Base-by-base conservation (phyloP, 1,284 basidiomycete genomes). In the Ceratobasidium papillatum region DNA sequence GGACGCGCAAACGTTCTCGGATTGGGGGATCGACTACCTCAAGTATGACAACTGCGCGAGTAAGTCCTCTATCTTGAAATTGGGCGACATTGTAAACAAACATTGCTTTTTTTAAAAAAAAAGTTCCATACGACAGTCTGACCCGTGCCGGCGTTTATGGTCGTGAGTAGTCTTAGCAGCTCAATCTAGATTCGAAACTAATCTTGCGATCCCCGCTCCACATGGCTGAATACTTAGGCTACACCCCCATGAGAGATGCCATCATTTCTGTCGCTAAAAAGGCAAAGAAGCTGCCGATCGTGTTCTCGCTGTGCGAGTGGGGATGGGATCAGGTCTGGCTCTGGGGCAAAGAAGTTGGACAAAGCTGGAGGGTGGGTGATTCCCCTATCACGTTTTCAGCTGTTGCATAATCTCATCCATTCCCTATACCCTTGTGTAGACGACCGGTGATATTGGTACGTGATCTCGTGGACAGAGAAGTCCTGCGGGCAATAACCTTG, bases 21-120 rank as follows among this genome's bases (percentile, higher is more conserved):
- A 61, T 47, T 88, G 87, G 87, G 86, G 86, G 0, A 87, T 87
- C 74, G 85, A 87, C 77, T 84, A 85, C 69, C 79, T 87, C 8
- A 88, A 87, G 86, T 87, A 88, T 74, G 87, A 88, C 76, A 88
- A 88, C 77, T 88, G 87, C 77, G 83, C 83, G 43, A 84, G 86
- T 86, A 79, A 68, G 80, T 75, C 49, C 4, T 32, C 25, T 30
- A 11, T 25, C 32, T 56, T 32, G 52, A 56, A 56, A 56, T 56
- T 30, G 11, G 22, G 12, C 52, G 5, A 52, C 19, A 25, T 27
- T 27, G 49, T n/a, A n/a, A n/a, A n/a, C 30, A 27, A 27, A 30
- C 52, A 30, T 14, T 11, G 25, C 19, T 52, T 4, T 8, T 32
- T 30, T 19, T 59, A 38, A 45, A 4, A 2, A 7, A n/a, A 27